These are phyloP conservation scores for Penicillium olsonii DNA, from an alignment of 2,329 filamentous ascomycete genomes.

Conservation along the genomic window DNA sequence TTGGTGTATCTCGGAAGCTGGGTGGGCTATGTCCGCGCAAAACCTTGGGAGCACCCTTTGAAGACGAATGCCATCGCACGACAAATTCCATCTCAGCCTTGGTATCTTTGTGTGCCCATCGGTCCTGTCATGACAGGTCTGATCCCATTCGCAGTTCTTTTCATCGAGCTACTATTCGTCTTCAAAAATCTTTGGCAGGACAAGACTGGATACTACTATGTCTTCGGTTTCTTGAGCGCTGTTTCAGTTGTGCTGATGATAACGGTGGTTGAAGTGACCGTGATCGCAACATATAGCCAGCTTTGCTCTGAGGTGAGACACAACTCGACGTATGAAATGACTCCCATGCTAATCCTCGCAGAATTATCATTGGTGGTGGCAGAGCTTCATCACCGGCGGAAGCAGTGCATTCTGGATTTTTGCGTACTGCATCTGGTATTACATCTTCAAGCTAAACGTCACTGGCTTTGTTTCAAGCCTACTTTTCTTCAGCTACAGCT, in stretches of 20 bases:
- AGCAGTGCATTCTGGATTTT: slow-evolving; percentile 80
- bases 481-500: slow-evolving; percentile 83
- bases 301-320: slow-evolving; percentile 70
- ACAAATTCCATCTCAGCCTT: slow-evolving; percentile 72
- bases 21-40: slow-evolving; percentile 69
- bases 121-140: slow-evolving; percentile 72
- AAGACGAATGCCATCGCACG: slow-evolving; percentile 72
- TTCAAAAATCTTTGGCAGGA: slow-evolving; percentile 89
- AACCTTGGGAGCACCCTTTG: slow-evolving; percentile 77
- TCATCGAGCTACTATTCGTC: slow-evolving; percentile 82
- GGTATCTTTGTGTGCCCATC: slow-evolving; percentile 69
- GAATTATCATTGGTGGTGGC: slow-evolving; percentile 94
- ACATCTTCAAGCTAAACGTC: slow-evolving; percentile 76
- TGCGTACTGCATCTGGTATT: slow-evolving; percentile 81
- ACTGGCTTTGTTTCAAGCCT: slow-evolving; percentile 75
- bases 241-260: slow-evolving; percentile 72
- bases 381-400: slow-evolving; percentile 77
- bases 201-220: slow-evolving; percentile 89
- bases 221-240: slow-evolving; percentile 81
- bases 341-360: slow-evolving; percentile 25
- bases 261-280: slow-evolving; percentile 78
- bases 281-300: slow-evolving; percentile 80
- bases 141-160: slow-evolving; percentile 82
- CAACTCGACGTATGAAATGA: background rate
- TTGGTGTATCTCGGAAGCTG: slow-evolving; percentile 80